Evolutionary conservation across 164 flowering plant species (phyloP), one percentile per base, ranked within the genome.

Genomic region (Paratinospora sagittata): DNA sequence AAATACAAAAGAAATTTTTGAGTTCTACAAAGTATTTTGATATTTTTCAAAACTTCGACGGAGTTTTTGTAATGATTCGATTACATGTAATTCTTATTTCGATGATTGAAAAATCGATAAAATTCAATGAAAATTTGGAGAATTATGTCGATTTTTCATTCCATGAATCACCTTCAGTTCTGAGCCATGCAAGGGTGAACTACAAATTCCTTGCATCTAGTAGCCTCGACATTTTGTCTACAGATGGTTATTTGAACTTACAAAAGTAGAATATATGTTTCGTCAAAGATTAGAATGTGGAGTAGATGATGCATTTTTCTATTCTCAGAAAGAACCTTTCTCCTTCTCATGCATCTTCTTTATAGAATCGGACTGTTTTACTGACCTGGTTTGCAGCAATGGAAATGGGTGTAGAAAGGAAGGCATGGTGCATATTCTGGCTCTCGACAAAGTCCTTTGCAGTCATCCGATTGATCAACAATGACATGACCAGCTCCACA

Each of bases 381-480:
- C 76, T 52, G 27, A 76, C 81, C 81, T 63, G 78, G 74, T 73
- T 73, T 79, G 74, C 81, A 76, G 72, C 81, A 79, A 60, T 68
- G 81, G 39, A 79, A 79, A 68, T 73, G 81, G 4, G 79, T 73
- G 66, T 79, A 65, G 63, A 79, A 76, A 14, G 81, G 81, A 76
- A 76, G 74, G 68, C 81, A 79, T 24, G 77, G 75, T 27, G 77
- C 66, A 70, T 73, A 75, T 34, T 68, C 70, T 55, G 79, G 64
- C 66, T 30, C 75, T 26, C 75, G 27, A 58, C 81, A 79, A 45
- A 76, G 77, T 41, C 81, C 81, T 55, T 76, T 67, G 60, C 81
- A 79, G 41, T 76, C 71, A 76, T 70, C 70, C 57, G 81, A 79
- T 62, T 79, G 72, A 71, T 67, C 75, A n/a, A 79, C 69, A 36